A percentile compares a stretch with the other conserved stretches of the same genome.
phyloP scores from a whole-genome alignment of 352 stramenopile species.

The Thalassiosira exigua region DNA sequence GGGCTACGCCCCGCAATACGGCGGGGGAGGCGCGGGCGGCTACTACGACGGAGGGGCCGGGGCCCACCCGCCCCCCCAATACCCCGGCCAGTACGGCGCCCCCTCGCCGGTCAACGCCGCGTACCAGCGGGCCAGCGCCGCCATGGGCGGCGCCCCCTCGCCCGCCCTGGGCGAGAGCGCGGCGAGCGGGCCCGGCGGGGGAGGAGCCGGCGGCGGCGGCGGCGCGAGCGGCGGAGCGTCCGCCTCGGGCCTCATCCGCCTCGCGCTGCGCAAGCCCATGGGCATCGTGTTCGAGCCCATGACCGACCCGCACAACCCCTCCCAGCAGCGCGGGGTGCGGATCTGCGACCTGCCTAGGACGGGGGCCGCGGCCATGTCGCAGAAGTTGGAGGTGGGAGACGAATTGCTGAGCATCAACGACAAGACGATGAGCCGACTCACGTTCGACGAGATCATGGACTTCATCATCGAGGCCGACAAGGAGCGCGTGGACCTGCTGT shows the following conservation, averaged over 20 bases:
- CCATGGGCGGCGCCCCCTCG: constrained; percentile 8
- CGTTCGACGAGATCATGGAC: constrained; percentile 86
- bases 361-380: constrained; percentile 71
- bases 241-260: constrained; percentile 71
- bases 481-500: constrained; percentile 79
- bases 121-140: constrained; percentile 20
- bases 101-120: constrained; percentile 9
- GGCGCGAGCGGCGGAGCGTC: constrained; percentile 25
- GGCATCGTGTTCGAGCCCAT: constrained; percentile 85
- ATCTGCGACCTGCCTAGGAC: constrained; percentile 82
- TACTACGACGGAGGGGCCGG: constrained; percentile 15
- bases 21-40: neutral
- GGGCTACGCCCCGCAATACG: neutral
- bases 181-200: too few relatives aligned
- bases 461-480: constrained; percentile 84
- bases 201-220: neutral
- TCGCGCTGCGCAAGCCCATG: constrained; percentile 81
- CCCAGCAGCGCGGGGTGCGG: constrained; percentile 71
- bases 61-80: neutral
- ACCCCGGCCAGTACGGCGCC: neutral
- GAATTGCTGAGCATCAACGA: constrained; percentile 82
- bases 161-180: neutral
- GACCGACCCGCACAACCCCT: constrained; percentile 75
- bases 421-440: constrained; percentile 79
- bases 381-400: constrained; percentile 78